Base-by-base conservation (phyloP, 1,139 yeast species). In the Candida glucosophila region DNA sequence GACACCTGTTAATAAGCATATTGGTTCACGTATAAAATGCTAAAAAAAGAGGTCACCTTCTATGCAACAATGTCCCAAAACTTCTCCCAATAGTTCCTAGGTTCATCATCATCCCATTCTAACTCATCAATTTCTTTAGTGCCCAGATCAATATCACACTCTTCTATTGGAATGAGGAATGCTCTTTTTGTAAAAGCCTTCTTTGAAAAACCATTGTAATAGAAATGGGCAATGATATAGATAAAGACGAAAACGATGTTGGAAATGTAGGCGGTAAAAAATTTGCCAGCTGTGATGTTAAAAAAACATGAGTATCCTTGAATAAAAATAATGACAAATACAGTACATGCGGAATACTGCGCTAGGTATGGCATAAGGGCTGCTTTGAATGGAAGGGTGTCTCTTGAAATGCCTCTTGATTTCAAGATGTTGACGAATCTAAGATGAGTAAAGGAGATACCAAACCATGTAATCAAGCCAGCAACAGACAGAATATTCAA, bases 401-500 rank as follows among this genome's bases (percentile, higher is more conserved):
- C 73, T 44, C 86, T 58, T 11, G 75, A 60, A 32, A 79, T 74
- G 20, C 74, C 73, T 48, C 81, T 66, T 15, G 52, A 42, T 37
- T 65, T 67, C 41, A 79, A 55, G 12, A 19, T 19, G 12, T 19
- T 51, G 76, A 77, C 76, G 49, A 78, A 79, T 45, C 83, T 61
- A 28, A 79, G 58, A 47, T 78, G 88, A 22, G 81, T 64, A 27
- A 67, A 50, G 5, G 77, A 65, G 33, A 79, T 78, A 52, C 74
- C 69, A 29, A 77, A 68, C 90, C 90, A 79, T 6, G 82, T 68
- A 37, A 78, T 73, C 40, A 78, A 63, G 26, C 88, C 88, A 5
- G 86, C 76, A 24, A 79, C 78, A 14, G 85, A 81, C 18, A 85
- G 70, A 38, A 88, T 76, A 53, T 82, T 83, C 39, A 85, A 68